Evolutionary conservation across 2,329 filamentous ascomycete species (phyloP).

Genomic region (Penicillium fuscoglaucum): DNA sequence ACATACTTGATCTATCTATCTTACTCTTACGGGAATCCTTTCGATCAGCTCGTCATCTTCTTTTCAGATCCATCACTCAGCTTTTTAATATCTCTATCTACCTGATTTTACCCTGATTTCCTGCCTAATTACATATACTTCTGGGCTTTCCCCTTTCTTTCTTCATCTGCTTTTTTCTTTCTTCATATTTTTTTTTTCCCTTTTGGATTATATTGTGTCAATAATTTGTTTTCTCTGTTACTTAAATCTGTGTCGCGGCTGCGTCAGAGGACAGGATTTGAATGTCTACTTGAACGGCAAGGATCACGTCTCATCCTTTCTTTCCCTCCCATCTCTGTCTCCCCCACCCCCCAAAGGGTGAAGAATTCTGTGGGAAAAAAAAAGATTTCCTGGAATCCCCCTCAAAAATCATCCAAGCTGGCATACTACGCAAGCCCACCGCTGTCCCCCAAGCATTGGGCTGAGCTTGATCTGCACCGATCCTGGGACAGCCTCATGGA

Average conservation of each 20-base stretch:
- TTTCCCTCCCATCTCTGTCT: background rate
- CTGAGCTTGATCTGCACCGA: constrained; percentile 57
- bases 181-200: background rate
- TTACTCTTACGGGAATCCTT: background rate
- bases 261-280: constrained; percentile 12
- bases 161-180: background rate
- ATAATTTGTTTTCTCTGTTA: constrained; percentile 1
- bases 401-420: constrained; percentile 55
- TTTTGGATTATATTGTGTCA: constrained; percentile 1
- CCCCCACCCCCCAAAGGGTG: background rate
- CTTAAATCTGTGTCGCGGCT: constrained; percentile 9
- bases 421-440: constrained; percentile 63
- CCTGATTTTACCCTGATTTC: constrained; percentile 2
- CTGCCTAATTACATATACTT: constrained; percentile 6
- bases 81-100: background rate
- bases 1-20: constrained; percentile 9
- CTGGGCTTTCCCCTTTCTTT: background rate
- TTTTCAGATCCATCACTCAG: constrained; percentile 3
- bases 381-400: background rate
- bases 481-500: constrained; percentile 67
- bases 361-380: background rate
- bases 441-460: constrained; percentile 66
- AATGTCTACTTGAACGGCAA: constrained; percentile 13
- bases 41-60: constrained; percentile 11
- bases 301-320: constrained; percentile 4